phyloP scores from a whole-genome alignment of 2,329 filamentous ascomycete genomes.

The Gnomoniopsis smithogilvyi region DNA sequence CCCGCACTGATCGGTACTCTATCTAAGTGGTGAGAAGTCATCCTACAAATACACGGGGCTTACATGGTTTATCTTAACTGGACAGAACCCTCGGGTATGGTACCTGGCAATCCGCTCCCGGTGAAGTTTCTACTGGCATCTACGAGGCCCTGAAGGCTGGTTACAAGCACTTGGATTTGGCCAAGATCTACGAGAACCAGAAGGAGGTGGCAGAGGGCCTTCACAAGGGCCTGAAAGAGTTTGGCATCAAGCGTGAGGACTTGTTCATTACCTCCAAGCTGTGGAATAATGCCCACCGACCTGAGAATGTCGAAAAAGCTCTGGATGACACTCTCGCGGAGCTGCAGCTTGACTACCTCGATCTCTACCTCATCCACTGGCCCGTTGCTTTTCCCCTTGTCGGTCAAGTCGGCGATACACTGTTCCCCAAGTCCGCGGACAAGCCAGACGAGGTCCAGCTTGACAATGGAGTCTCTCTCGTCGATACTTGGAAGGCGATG shows the following conservation, averaged over 20 bases:
- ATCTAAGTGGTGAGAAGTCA: not conserved
- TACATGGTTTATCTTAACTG: not conserved
- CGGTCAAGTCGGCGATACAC: slow-evolving; percentile 29
- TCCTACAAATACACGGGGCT: not conserved
- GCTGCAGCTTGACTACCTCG: slow-evolving; percentile 55
- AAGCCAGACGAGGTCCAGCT: slow-evolving; percentile 36
- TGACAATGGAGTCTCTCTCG: slow-evolving; percentile 39
- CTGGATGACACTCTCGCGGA: slow-evolving; percentile 54
- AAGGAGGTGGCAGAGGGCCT: slow-evolving; percentile 55
- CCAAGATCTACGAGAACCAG: slow-evolving; percentile 63
- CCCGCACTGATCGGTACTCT: not conserved
- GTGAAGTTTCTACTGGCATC: slow-evolving; percentile 62
- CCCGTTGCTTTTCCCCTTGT: slow-evolving; percentile 42
- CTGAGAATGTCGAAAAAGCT: slow-evolving; percentile 54
- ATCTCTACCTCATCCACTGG: slow-evolving; percentile 64
- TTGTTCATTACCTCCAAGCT: slow-evolving; percentile 68
- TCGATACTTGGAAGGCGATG: slow-evolving; percentile 42
- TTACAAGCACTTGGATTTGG: slow-evolving; percentile 59
- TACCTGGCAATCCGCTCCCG: slow-evolving; percentile 66
- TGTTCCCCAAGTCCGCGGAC: slow-evolving; percentile 39
- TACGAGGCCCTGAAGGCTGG: slow-evolving; percentile 60
- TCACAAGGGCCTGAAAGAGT: slow-evolving; percentile 40
- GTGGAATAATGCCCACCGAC: slow-evolving; percentile 61
- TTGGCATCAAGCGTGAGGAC: slow-evolving; percentile 51
- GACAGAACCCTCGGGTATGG: slow-evolving; percentile 36